A percentile compares a stretch with the other conserved stretches of the same genome.
These are phyloP conservation scores for Aspergillus pseudoglaucus DNA, from an alignment of 2,329 filamentous ascomycete species.

Conservation along the genomic window DNA sequence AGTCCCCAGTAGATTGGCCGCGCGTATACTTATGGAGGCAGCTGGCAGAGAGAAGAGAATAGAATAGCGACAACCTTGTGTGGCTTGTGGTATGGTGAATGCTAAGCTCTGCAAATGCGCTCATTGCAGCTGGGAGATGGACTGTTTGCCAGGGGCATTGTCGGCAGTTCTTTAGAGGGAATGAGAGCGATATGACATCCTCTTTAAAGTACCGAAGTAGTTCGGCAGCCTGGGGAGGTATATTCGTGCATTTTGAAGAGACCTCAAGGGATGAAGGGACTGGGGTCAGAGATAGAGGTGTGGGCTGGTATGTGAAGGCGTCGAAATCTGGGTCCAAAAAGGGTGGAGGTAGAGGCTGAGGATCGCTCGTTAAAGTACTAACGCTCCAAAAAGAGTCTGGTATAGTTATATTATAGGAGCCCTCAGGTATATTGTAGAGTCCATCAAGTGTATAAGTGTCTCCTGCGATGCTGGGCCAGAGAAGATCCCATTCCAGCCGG, in stretches of 20 bases:
- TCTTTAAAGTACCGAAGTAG: conserved; percentile 14
- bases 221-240: neutral
- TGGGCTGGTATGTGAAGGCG: too few species aligned
- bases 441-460: neutral
- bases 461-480: neutral
- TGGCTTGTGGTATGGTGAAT: conserved; percentile 7
- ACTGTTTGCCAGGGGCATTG: conserved; percentile 18
- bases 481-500: neutral
- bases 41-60: conserved; percentile 13
- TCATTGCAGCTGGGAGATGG: conserved; percentile 12
- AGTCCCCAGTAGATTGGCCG: neutral
- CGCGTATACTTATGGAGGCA: conserved; percentile 7
- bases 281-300: neutral
- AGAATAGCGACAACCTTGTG: conserved; percentile 13
- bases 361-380: neutral
- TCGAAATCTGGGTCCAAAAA: too few species aligned
- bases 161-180: conserved; percentile 6
- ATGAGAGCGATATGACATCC: conserved; percentile 10
- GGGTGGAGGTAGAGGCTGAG: neutral
- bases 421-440: neutral
- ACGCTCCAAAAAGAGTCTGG: neutral
- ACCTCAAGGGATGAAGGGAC: too few species aligned
- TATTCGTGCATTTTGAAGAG: too few species aligned
- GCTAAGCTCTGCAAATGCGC: conserved; percentile 12
- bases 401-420: too few species aligned